Evolutionary conservation across 345 rosid genomes (phyloP).

Genomic region (Arabidopsis arenosa): DNA sequence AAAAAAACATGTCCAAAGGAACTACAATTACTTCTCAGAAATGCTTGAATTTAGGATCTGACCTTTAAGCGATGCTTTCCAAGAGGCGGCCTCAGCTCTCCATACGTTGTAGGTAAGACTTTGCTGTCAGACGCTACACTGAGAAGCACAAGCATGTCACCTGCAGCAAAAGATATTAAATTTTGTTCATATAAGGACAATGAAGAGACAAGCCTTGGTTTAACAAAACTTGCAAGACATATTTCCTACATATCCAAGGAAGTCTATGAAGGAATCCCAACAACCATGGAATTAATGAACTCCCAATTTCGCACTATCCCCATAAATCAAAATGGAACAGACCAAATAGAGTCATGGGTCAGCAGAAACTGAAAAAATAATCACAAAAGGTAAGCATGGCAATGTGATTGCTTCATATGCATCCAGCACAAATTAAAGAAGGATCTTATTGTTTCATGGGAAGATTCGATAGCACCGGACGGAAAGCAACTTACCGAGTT

Average conservation of each 20-base stretch:
- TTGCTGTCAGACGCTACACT: constrained; percentile 82
- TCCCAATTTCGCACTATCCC: constrained; percentile 4
- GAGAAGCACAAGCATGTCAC: constrained; percentile 73
- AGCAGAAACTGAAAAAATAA: constrained; percentile 30
- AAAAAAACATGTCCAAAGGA: background rate
- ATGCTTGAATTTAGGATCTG: constrained; percentile 29
- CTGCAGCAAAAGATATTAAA: constrained; percentile 54
- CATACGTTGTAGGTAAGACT: constrained; percentile 86
- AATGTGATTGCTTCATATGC: constrained; percentile 18
- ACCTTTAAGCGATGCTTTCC: constrained; percentile 99
- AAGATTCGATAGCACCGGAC: constrained; percentile 3
- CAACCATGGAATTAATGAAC: constrained; percentile 24
- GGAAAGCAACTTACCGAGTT: constrained; percentile 67
- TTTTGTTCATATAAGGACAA: constrained; percentile 34
- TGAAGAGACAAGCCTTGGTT: constrained; percentile 14
- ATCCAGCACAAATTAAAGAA: constrained; percentile 19
- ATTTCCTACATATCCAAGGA: constrained; percentile 29
- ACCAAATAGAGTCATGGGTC: constrained; percentile 17
- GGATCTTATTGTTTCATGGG: constrained; percentile 12
- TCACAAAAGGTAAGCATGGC: constrained; percentile 18
- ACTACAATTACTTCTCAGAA: constrained; percentile 4
- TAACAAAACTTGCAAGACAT: constrained; percentile 22
- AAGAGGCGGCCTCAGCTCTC: constrained; percentile 94
- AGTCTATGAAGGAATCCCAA: constrained; percentile 28
- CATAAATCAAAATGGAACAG: constrained; percentile 29